Evolutionary conservation across 768 basidiomycete species (phyloP), one percentile per base, ranked within the genome.

Genomic region (Hirschioporus abietinus): DNA sequence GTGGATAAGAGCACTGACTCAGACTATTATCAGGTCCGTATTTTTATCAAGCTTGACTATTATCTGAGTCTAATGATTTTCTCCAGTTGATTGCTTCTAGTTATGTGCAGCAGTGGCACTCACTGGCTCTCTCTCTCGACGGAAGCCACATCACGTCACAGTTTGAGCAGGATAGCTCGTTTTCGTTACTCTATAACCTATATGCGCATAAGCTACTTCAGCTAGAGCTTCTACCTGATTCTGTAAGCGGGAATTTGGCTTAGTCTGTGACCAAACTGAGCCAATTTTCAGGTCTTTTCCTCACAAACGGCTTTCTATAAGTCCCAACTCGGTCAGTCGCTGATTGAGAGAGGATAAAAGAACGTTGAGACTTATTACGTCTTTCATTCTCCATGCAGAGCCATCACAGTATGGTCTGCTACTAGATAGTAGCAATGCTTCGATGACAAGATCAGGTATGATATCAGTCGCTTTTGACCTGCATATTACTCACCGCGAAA

Each of bases 11-110:
- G 35, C 1, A 63, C 42, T 0, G 71, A 75, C 8, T 71, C 68
- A 0, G 35, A 62, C 9, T 67, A 73, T 60, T 79, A 73, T 63
- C 63, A 64, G 10, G 77, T 76, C 20, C 10, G 76, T 30, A 8
- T 30, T 30, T 8, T 30, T 8, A 8, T 30, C 8, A 8, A 71
- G n/a, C 27, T 7, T 24, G 60, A 10, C 26, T 7, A 26, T n/a
- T 26, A 9, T 7, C 9, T 59, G 20, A 7, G 20, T 59, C 20
- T 26, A n/a, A 59, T 9, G 20, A 59, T 26, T 9, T 2, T 26
- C 2, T 59, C 7, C 58, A 59, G 58, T 3, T 26, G 20, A 26
- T 59, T 2, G 20, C 58, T n/a, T 59, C 58, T n/a, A 59, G 25
- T 26, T 59, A 59, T 26, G 58, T 7, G 25, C 20, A 59, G n/a